Conservation (phyloP, 441 rosid species). For the Lepidium campestre region DNA sequence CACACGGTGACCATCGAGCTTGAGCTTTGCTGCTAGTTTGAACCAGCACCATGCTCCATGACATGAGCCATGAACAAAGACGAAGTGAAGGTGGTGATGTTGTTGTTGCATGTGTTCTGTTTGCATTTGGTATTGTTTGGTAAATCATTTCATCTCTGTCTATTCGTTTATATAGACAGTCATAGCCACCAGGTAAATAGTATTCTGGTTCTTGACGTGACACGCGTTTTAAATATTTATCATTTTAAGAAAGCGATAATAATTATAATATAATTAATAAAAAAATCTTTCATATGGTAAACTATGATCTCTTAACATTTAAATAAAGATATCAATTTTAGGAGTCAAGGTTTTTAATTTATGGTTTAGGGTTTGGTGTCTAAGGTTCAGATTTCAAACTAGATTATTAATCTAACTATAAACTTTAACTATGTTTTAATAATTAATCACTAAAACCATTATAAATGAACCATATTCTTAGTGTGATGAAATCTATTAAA, state of each 20-base stretch:
- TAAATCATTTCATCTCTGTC: not conserved
- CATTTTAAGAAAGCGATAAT: not conserved
- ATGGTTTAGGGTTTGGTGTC: no score
- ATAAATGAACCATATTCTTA: no score
- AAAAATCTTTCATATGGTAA: not conserved
- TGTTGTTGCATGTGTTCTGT: constrained; percentile 22
- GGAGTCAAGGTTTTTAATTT: no score
- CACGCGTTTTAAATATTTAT: not conserved
- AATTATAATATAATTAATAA: not conserved
- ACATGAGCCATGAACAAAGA: constrained; percentile 56
- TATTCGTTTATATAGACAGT: constrained; percentile 6
- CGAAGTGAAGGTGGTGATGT: constrained; percentile 36
- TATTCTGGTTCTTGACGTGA: not conserved
- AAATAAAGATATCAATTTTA: not conserved
- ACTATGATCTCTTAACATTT: not conserved
- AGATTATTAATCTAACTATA: no score
- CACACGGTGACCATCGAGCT: constrained; percentile 42
- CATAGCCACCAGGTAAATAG: not conserved
- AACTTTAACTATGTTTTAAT: no score
- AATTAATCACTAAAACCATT: no score
- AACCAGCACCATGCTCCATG: constrained; percentile 87
- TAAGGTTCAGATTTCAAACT: no score
- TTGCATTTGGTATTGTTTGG: constrained; percentile 17
- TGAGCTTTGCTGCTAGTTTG: constrained; percentile 38
- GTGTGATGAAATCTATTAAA: no score